Evolutionary conservation across 2,329 filamentous ascomycete genomes (phyloP), one percentile per base, ranked within the genome.

Genomic region (Arthrinium phaeospermum): DNA sequence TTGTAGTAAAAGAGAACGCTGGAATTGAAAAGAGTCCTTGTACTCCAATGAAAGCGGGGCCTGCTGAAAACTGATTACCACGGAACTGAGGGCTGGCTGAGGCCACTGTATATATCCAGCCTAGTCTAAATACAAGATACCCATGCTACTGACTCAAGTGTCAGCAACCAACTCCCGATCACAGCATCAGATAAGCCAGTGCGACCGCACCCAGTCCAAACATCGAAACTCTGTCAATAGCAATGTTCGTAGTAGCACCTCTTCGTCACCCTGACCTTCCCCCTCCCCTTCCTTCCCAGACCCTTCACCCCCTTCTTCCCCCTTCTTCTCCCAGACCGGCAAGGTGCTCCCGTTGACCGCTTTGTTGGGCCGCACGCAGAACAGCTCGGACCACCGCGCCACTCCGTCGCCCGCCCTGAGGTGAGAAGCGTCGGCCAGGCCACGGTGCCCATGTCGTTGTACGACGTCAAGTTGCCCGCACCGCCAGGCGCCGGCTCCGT

Each of bases 391-490:
- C 67, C 3, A 22, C 0, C 4, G 1, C 19, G 22, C 30, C 8
- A 1, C 3, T 3, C 19, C 19, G 0, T 10, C 1, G 19, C 30
- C 34, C 2, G 4, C 4, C 6, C 67, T 1, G 1, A 46, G 10
- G 67, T 46, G 44, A 68, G 41, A 2, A 68, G 67, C 24, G 7
- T 19, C 27, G 67, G 67, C 67, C 67, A 68, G 44, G 67, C 67
- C 4, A 68, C 41, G 13, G 67, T 68, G n/a, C 67, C 67, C 8
- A 68, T 19, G 22, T 68, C 45, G 24, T 68, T 46, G 44, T 68
- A 68, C 3, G 27, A 4, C 3, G 67, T 8, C 3, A 68, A 2
- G 27, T 68, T 68, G 6, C 24, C 22, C 19, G 19, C n/a, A 4
- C 22, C 27, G 16, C 27, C 67, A 13, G 41, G 41, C 1, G 10